Percentiles rank a stretch among this genome's conserved stretches.
phyloP scores from a whole-genome alignment of 2,329 filamentous ascomycete species.

The Pseudovirgaria hyperparasitica region DNA sequence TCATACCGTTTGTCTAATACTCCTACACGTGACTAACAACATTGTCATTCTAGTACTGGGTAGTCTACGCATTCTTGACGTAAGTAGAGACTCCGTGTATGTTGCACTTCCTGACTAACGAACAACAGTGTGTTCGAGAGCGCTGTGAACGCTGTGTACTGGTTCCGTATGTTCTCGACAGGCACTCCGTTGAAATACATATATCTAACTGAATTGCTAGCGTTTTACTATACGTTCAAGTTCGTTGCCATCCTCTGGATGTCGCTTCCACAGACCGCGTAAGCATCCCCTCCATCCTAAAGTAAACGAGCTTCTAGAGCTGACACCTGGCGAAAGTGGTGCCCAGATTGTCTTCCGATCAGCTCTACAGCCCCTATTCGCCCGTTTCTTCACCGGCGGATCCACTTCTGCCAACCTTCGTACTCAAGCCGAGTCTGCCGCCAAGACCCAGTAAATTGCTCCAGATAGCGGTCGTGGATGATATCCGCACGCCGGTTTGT shows the following conservation, averaged over 20 bases:
- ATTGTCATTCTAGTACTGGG: constrained; percentile 54
- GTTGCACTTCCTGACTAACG: constrained; percentile 7
- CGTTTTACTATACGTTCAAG: constrained; percentile 99
- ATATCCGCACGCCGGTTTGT: no score
- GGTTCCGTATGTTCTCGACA: constrained; percentile 51
- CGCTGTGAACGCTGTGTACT: constrained; percentile 74
- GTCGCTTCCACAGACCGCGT: constrained; percentile 87
- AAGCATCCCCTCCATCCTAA: constrained; percentile 29
- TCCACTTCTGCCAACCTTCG: constrained; percentile 79
- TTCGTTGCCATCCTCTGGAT: constrained; percentile 97
- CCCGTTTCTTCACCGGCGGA: constrained; percentile 72
- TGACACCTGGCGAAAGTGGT: constrained; percentile 49
- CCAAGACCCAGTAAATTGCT: constrained; percentile 28
- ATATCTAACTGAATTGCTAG: constrained; percentile 15
- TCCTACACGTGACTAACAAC: constrained; percentile 7
- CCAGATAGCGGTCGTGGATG: no score
- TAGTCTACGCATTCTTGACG: constrained; percentile 72
- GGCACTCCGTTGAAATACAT: neutral
- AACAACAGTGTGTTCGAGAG: constrained; percentile 57
- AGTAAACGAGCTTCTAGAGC: constrained; percentile 2
- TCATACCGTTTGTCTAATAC: neutral
- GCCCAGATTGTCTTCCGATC: constrained; percentile 95
- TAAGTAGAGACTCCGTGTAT: constrained; percentile 22
- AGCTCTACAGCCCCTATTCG: constrained; percentile 80
- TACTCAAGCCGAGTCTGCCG: constrained; percentile 66